phyloP scores from a whole-genome alignment of 768 basidiomycete genomes.

The Dentipellis sp. region DNA sequence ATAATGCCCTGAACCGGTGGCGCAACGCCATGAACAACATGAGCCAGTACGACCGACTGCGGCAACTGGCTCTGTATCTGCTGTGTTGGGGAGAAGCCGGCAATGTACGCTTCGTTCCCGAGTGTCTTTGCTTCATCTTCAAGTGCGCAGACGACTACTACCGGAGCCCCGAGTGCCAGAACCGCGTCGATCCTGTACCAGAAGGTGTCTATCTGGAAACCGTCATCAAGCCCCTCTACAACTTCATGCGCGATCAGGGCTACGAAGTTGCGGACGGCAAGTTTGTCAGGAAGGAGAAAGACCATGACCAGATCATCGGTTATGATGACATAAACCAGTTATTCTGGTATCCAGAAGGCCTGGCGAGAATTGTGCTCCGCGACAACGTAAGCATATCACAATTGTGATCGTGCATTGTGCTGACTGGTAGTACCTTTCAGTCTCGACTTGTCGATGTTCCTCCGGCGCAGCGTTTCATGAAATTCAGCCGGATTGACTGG shows the following conservation, averaged over 20 bases:
- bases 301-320: slow-evolving; percentile 94
- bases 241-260: slow-evolving; percentile 94
- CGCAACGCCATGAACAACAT: slow-evolving; percentile 98
- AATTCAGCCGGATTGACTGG: slow-evolving; percentile 90
- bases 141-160: slow-evolving; percentile 99
- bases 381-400: slow-evolving; percentile 59
- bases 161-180: slow-evolving; percentile 96
- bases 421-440: slow-evolving; percentile 28
- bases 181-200: slow-evolving; percentile 82
- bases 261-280: slow-evolving; percentile 95
- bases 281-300: slow-evolving; percentile 88
- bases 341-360: slow-evolving; percentile 99
- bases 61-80: slow-evolving; percentile 92
- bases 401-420: background rate
- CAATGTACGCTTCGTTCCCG: slow-evolving; percentile 94
- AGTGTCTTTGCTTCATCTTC: slow-evolving; percentile 98
- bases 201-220: slow-evolving; percentile 90
- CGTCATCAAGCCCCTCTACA: slow-evolving; percentile 91
- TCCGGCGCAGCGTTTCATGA: slow-evolving; percentile 90
- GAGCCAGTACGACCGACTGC: slow-evolving; percentile 96
- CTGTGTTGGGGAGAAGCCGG: slow-evolving; percentile 99
- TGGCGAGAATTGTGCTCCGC: slow-evolving; percentile 81
- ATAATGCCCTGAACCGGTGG: slow-evolving; percentile 92
- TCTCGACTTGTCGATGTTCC: slow-evolving; percentile 87
- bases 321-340: slow-evolving; percentile 99